A percentile compares a stretch with the other conserved stretches of the same genome.
Conservation (phyloP, 495 filamentous ascomycete genomes). For the Lasiosphaeria ovina region DNA sequence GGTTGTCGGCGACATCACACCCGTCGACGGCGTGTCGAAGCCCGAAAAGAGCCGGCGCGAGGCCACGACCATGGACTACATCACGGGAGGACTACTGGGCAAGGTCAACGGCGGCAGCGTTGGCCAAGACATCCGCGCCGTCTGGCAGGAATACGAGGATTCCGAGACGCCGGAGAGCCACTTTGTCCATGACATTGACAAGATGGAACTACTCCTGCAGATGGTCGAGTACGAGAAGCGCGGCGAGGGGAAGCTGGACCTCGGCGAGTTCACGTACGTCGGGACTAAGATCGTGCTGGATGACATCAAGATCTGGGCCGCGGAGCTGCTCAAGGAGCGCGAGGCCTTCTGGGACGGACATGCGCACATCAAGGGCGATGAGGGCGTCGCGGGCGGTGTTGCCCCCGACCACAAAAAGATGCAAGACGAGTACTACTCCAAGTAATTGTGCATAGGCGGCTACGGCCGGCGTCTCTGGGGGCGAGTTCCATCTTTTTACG, state of each 20-base stretch:
- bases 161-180: slow-evolving; percentile 74
- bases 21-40: slow-evolving; percentile 68
- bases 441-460: not conserved
- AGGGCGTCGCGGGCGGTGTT: slow-evolving; percentile 40
- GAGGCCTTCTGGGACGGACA: slow-evolving; percentile 64
- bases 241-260: slow-evolving; percentile 60
- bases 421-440: slow-evolving; percentile 45
- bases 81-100: slow-evolving; percentile 68
- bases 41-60: slow-evolving; percentile 85
- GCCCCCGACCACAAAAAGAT: slow-evolving; percentile 30
- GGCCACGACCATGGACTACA: slow-evolving; percentile 83
- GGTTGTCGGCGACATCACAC: slow-evolving; percentile 94
- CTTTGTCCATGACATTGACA: slow-evolving; percentile 96
- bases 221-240: slow-evolving; percentile 94
- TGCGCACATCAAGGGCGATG: slow-evolving; percentile 41
- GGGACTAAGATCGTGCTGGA: slow-evolving; percentile 66
- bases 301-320: slow-evolving; percentile 78
- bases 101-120: slow-evolving; percentile 66
- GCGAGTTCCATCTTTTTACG: not conserved
- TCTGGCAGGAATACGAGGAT: slow-evolving; percentile 95
- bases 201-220: slow-evolving; percentile 90
- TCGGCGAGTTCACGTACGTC: slow-evolving; percentile 82
- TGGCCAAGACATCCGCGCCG: slow-evolving; percentile 64
- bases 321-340: slow-evolving; percentile 72
- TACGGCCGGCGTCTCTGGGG: slow-evolving; percentile 1